Evolutionary conservation across 1,139 yeast species (phyloP).

Genomic region (Suhomyces wounanorum): DNA sequence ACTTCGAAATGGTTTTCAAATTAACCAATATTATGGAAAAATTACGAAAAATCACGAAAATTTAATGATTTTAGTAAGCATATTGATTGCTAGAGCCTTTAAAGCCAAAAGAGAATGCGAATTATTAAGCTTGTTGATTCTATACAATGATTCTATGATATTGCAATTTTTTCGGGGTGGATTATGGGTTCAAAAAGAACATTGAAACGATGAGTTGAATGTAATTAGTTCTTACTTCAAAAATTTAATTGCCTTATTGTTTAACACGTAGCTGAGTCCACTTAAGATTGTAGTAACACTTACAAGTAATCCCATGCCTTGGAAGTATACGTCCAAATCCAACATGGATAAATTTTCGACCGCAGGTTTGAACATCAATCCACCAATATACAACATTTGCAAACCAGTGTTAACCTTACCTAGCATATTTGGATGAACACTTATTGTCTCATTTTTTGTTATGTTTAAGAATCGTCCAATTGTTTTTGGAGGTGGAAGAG

Average conservation of each 20-base stretch:
- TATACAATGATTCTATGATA: not conserved
- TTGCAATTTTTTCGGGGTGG: not conserved
- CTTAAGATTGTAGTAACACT: constrained; percentile 77
- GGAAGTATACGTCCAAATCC: constrained; percentile 19
- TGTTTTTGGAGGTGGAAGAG: constrained; percentile 79
- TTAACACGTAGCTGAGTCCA: constrained; percentile 63
- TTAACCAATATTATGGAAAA: not conserved
- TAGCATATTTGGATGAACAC: constrained; percentile 84
- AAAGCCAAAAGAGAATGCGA: constrained; percentile 1
- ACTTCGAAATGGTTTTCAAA: not conserved
- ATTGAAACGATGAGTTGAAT: too few relatives aligned
- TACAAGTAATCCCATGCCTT: constrained; percentile 49
- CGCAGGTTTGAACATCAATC: constrained; percentile 69
- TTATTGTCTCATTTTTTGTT: constrained; percentile 78
- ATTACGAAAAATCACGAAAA: not conserved
- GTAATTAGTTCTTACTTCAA: constrained; percentile 5
- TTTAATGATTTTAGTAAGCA: constrained; percentile 1
- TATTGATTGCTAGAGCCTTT: constrained; percentile 3
- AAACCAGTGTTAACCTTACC: constrained; percentile 88
- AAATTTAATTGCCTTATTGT: constrained; percentile 14
- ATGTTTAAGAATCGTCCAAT: constrained; percentile 67
- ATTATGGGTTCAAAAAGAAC: not conserved
- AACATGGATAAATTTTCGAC: constrained; percentile 30
- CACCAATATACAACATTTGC: constrained; percentile 88
- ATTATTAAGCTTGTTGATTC: constrained; percentile 7